Base-by-base conservation (phyloP, 2,329 filamentous ascomycete species). In the Alternaria panax region DNA sequence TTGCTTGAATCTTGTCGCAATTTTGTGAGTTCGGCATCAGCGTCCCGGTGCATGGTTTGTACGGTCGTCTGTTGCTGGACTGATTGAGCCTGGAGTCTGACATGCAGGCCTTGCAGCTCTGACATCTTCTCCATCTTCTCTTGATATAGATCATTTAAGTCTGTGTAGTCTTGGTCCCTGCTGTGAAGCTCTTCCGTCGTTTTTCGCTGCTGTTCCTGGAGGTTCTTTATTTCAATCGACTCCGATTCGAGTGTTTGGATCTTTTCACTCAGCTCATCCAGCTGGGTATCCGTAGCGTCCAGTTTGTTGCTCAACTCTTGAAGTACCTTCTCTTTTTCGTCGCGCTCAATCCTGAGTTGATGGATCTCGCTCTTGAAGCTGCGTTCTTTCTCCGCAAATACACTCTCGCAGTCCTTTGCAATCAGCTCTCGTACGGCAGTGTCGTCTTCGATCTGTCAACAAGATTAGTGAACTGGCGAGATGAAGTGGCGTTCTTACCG, bases 281-380 rank as follows among this genome's bases (percentile, higher is more conserved):
- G 43, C 12, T 53, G 34, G 2, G 47, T 51, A 38, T 50, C 52
- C 8, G 62, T 54, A 3, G 50, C 55, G 8, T 61, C 42, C 6
- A 67, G 38, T 20, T 69, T 63, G 3, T 51, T 34, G 11, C 22
- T 40, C 22, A 60, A 16, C 20, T 47, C 24, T 14, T 60, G 30
- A 11, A 63, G 27, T 6, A 28, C 25, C 2, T 45, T 54, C 12
- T 68, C 56, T 25, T 60, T 70, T 7, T 65, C 66, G 16, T 65
- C 43, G 12, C 54, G 52, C 27, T 72, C 63, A 8, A 42, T 40
- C 2, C 43, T 62, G 5, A 70, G 43, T 20, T 59, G 56, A 48
- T 65, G 62, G 5, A 72, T 56, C 11, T 69, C 53, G 20, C 60
- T 67, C 8, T 51, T 45, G 9, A 62, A 60, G 8, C n/a, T 25